A percentile compares a stretch with the other conserved stretches of the same genome.
Conservation (phyloP, 2,329 filamentous ascomycete species). For the Xylaria sp. region DNA sequence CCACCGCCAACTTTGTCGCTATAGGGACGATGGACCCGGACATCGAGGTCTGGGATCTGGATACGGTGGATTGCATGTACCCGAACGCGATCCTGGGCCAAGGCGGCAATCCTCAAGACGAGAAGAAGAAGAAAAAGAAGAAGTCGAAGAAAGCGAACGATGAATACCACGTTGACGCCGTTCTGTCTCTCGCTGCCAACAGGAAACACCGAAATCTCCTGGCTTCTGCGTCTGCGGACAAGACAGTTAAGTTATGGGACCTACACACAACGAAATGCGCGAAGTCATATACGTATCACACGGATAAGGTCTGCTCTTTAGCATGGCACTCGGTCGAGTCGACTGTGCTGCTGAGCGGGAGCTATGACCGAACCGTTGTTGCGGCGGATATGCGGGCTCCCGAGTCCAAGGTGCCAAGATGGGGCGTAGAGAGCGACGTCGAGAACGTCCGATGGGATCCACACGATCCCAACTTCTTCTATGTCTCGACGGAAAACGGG, state of each 20-base stretch:
- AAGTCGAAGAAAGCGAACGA: constrained; percentile 88
- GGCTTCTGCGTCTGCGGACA: constrained; percentile 92
- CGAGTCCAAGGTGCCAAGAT: constrained; percentile 77
- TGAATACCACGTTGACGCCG: constrained; percentile 89
- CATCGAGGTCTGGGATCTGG: constrained; percentile 97
- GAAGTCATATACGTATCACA: constrained; percentile 94
- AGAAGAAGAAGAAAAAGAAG: constrained; percentile 81
- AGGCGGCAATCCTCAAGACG: constrained; percentile 56
- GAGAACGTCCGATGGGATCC: constrained; percentile 93
- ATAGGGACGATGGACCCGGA: constrained; percentile 97
- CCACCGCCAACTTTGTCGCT: constrained; percentile 86
- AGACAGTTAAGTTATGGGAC: constrained; percentile 98
- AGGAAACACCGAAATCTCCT: constrained; percentile 91
- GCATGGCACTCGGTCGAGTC: constrained; percentile 90
- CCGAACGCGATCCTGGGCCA: constrained; percentile 94
- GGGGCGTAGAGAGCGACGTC: constrained; percentile 95
- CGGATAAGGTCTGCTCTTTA: constrained; percentile 95
- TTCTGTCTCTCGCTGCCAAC: constrained; percentile 90
- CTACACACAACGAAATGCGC: constrained; percentile 89
- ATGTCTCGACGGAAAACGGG: constrained; percentile 89
- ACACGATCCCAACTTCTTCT: constrained; percentile 92
- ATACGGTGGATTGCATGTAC: constrained; percentile 97
- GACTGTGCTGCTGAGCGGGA: constrained; percentile 87
- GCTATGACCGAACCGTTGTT: constrained; percentile 91
- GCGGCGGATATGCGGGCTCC: constrained; percentile 97